Percentiles rank a stretch among this genome's conserved stretches.
Evolutionary conservation across 2,329 filamentous ascomycete genomes (phyloP).

Genomic region (Fusarium nanum): DNA sequence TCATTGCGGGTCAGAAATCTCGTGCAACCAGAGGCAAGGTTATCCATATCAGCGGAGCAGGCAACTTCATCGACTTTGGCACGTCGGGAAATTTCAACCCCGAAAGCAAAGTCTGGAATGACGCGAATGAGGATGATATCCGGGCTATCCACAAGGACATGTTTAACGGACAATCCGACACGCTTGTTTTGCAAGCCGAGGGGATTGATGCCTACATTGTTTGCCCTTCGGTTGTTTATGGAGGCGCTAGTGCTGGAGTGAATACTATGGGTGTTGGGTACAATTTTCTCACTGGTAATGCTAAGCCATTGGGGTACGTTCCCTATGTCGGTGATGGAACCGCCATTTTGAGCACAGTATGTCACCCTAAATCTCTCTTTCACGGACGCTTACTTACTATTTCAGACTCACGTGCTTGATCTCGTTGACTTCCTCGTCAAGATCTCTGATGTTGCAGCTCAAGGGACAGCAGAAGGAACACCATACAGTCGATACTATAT

Average conservation of each 20-base stretch:
- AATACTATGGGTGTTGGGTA: constrained; percentile 1
- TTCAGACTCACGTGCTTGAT: constrained; percentile 1
- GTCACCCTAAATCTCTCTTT: too few relatives aligned
- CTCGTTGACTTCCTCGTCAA: constrained; percentile 7
- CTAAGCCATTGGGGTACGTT: constrained; percentile 2
- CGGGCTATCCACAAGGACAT: constrained; percentile 16
- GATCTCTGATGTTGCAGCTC: not conserved
- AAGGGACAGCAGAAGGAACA: not conserved
- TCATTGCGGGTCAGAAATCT: not conserved
- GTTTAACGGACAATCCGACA: constrained; percentile 21
- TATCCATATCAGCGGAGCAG: constrained; percentile 6
- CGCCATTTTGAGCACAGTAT: not conserved
- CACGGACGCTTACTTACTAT: too few relatives aligned
- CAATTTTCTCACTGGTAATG: not conserved
- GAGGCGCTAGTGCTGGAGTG: not conserved
- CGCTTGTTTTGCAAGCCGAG: not conserved
- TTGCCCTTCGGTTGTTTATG: constrained; percentile 2
- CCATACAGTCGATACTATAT: constrained; percentile 20
- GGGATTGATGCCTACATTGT: constrained; percentile 8
- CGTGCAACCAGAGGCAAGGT: not conserved
- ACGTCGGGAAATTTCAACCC: constrained; percentile 11
- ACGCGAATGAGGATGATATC: constrained; percentile 12
- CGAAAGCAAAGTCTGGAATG: constrained; percentile 18
- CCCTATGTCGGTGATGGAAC: constrained; percentile 17
- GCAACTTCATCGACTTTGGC: constrained; percentile 17